These are phyloP conservation scores for Coleophoma eucalyptorum DNA, from an alignment of 2,329 filamentous ascomycete species.

Conservation along the genomic window DNA sequence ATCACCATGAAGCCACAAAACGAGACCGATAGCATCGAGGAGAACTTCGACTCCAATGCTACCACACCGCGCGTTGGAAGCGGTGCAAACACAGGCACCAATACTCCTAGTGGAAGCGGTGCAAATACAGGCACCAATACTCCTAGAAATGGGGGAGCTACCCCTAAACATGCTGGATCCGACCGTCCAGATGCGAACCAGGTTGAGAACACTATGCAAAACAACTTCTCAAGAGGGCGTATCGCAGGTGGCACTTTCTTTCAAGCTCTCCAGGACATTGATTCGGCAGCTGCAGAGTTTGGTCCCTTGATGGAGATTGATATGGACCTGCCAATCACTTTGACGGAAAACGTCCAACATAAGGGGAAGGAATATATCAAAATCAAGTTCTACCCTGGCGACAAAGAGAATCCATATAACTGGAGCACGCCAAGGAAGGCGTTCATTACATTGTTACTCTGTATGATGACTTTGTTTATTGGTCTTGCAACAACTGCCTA, in stretches of 20 bases:
- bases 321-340: constrained; percentile 44
- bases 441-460: constrained; percentile 41
- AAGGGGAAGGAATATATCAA: constrained; percentile 41
- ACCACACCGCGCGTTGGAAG: background rate
- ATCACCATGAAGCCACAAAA: background rate
- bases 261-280: constrained; percentile 27
- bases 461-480: constrained; percentile 49
- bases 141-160: constrained; percentile 1
- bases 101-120: background rate
- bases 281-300: constrained; percentile 26
- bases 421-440: constrained; percentile 40
- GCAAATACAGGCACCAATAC: constrained; percentile 1
- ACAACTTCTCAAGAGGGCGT: constrained; percentile 22
- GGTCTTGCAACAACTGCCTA: constrained; percentile 51
- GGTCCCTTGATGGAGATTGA: constrained; percentile 38
- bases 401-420: constrained; percentile 49
- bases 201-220: constrained; percentile 10
- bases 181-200: constrained; percentile 11
- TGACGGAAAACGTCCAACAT: constrained; percentile 35
- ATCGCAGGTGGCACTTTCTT: constrained; percentile 35
- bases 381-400: constrained; percentile 39
- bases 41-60: background rate
- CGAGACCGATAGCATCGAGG: background rate
- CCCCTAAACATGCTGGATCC: constrained; percentile 1
- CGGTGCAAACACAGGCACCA: background rate